phyloP scores from a whole-genome alignment of 2,329 filamentous ascomycete genomes.

The Albifimbria verrucaria region DNA sequence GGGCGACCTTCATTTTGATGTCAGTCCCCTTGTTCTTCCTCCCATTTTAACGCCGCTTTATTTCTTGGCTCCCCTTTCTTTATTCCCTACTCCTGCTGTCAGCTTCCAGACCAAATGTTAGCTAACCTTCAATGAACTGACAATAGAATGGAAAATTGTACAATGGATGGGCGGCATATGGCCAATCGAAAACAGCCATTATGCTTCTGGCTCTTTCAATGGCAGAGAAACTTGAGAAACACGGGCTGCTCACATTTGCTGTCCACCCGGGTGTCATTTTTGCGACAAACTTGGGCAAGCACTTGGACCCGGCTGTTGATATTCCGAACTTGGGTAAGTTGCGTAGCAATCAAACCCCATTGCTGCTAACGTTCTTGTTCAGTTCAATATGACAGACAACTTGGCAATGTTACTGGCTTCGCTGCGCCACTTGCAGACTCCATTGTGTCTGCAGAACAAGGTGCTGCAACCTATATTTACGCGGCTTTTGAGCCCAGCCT shows the following conservation, averaged over 20 bases:
- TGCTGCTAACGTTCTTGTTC: no score
- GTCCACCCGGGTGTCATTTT: constrained; percentile 8
- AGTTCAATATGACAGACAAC: no score
- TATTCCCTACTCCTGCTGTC: neutral
- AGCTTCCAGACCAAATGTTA: neutral
- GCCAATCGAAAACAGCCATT: constrained; percentile 35
- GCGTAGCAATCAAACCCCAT: neutral
- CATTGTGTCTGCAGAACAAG: no score
- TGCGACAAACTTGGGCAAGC: neutral
- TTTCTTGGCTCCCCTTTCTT: constrained; percentile 6
- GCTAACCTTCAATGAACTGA: neutral
- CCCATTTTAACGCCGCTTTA: neutral
- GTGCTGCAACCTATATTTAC: neutral
- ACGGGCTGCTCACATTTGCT: constrained; percentile 6
- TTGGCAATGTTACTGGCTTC: no score
- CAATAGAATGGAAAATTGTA: constrained; percentile 27
- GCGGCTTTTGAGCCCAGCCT: neutral
- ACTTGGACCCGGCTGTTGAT: constrained; percentile 1
- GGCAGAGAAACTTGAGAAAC: constrained; percentile 11
- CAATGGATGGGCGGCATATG: constrained; percentile 29
- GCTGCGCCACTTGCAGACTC: no score
- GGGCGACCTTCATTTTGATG: constrained; percentile 29
- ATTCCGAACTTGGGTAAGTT: neutral
- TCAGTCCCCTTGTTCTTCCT: neutral
- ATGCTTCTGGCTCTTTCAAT: constrained; percentile 24